Evolutionary conservation across 306 rosid genomes (phyloP), one percentile per base, ranked within the genome.

Genomic region (Cucurbita pepo): DNA sequence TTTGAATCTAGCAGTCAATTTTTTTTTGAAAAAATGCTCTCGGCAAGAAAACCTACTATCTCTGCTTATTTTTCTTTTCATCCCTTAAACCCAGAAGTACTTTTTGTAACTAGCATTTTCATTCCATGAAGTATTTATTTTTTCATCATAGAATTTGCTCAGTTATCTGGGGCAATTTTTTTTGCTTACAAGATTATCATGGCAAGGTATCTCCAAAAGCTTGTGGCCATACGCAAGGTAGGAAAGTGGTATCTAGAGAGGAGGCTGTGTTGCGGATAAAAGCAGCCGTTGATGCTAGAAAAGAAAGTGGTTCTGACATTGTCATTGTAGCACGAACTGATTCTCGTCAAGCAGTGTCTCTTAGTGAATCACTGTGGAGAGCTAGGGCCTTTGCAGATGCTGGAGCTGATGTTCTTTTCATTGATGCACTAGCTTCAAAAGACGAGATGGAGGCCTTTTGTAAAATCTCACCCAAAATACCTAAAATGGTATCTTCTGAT

Each of bases 331-430:
- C 97, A 15, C 85, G 97, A 12, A 82, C 88, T 7, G 98, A 93
- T 87, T 83, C 98, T 53, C 88, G 97, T 21, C 98, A 93, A 81
- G 98, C 97, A 13, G 78, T 93, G 57, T 88, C 97, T 18, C 76
- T 93, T 64, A 90, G 82, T 7, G 97, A 93, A 77, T 86, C 97
- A 10, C 80, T 93, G 51, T 77, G 80, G 67, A 93, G 98, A 77
- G 61, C 83, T 54, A 93, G 82, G 81, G 90, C 90, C 4, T 93
- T 82, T 78, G 94, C 90, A 6, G 98, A 93, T 78, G 98, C 88
- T 64, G 98, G 98, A 71, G 98, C 97, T 25, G 98, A 90, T 80
- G 94, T 88, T 83, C 88, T 90, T 77, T 93, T 93, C 74, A 77
- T 90, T 18, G 98, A 93, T 73, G 98, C 98, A 37, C 79, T 93